Evolutionary conservation across 1,139 yeast species (phyloP), one percentile per base, ranked within the genome.

Genomic region (Zygotorulaspora mrakii): DNA sequence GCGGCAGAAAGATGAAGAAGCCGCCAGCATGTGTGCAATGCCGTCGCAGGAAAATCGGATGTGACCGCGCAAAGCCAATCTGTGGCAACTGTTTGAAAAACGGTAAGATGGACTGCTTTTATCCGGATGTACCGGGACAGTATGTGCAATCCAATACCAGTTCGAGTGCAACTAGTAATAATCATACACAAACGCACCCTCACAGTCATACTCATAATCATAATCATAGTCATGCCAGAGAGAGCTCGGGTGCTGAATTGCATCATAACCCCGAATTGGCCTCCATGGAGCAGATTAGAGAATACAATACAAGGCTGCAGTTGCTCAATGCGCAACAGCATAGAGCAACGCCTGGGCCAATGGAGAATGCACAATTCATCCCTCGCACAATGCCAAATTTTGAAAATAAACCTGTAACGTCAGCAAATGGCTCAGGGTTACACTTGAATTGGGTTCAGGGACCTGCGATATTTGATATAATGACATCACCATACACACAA

Each of bases 61-160:
- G 83, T 54, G 82, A 76, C 55, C 79, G 78, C 49, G 61, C 66
- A 0, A 74, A 73, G 49, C 83, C 83, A 1, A 48, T 52, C 11
- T 77, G 83, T 57, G 62, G 64, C 21, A 76, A 76, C 55, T 77
- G 83, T 55, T 31, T 61, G 11, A 69, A 65, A 31, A 64, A 72
- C 23, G 53, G 54, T 5, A 54, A 52, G 29, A 39, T 41, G 14
- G 55, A 55, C 17, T 55, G 62, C 42, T 49, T 53, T 23, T 59
- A 50, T 35, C 63, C 63, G 2, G 58, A 56, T 39, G 55, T 55
- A 28, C 62, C 64, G 3, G 64, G 64, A 12, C 50, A 47, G 28
- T 54, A 50, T 21, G 53, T 51, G 17, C 53, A 47, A 11, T 47
- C 54, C n/a, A 45, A 35, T 13, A 35, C 47, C 11, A 33, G 47